Conservation (phyloP, 805 yeast genomes). For the Metschnikowia amazonensis region DNA sequence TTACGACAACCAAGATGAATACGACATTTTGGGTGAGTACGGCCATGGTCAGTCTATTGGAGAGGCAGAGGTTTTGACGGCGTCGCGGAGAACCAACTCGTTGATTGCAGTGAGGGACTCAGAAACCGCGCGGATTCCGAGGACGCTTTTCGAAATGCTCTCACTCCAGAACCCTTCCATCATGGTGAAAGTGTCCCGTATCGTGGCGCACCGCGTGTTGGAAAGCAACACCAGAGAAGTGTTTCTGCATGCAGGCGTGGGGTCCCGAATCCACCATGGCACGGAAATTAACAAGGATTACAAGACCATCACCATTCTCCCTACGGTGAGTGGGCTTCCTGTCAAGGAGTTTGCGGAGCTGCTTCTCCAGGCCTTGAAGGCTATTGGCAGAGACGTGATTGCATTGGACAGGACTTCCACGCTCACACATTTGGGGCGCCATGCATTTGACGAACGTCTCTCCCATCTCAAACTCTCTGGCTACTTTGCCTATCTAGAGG, state of each 20-base stretch:
- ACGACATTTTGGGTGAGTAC: slow-evolving; percentile 60
- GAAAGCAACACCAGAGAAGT: slow-evolving; percentile 18
- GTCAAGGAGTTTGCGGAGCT: slow-evolving; percentile 78
- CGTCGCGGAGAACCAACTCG: slow-evolving; percentile 62
- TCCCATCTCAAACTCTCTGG: slow-evolving; percentile 85
- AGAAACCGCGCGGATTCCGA: slow-evolving; percentile 89
- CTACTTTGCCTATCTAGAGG: slow-evolving; percentile 87
- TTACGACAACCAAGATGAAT: slow-evolving; percentile 19
- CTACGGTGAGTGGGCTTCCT: slow-evolving; percentile 78
- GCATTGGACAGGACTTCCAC: slow-evolving; percentile 82
- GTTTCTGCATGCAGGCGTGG: slow-evolving; percentile 24
- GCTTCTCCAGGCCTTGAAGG: slow-evolving; percentile 65
- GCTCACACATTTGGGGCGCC: slow-evolving; percentile 75
- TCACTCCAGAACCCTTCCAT: slow-evolving; percentile 84
- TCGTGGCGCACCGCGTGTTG: slow-evolving; percentile 66
- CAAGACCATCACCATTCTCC: slow-evolving; percentile 81
- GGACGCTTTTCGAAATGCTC: slow-evolving; percentile 80
- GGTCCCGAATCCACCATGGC: neutral
- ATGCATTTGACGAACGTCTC: slow-evolving; percentile 81
- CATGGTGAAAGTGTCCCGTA: slow-evolving; percentile 82
- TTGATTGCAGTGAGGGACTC: slow-evolving; percentile 88
- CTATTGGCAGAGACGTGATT: slow-evolving; percentile 68
- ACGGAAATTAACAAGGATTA: slow-evolving; percentile 45
- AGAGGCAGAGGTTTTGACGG: slow-evolving; percentile 89
- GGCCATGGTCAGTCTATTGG: slow-evolving; percentile 96